Evolutionary conservation across 176 grass and related monocot species (phyloP), one percentile per base, ranked within the genome.

Genomic region (Dactylis glomerata): DNA sequence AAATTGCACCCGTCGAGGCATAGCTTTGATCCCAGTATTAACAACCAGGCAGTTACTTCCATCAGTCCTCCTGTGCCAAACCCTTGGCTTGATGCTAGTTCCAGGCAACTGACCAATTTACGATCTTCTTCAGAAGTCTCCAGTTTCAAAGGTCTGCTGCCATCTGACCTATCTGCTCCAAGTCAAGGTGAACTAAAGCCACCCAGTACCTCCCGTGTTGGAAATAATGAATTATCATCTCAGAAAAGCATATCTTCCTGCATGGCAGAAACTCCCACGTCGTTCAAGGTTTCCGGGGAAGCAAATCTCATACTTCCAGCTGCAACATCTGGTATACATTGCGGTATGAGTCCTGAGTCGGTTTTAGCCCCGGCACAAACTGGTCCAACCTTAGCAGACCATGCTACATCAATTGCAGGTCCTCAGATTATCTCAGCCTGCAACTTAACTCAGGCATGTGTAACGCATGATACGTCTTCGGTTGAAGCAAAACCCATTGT

Each of bases 1-100:
- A 73, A 42, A 88, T 66, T 81, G 74, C 77, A 79, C 68, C 73
- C 65, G 71, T 59, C 82, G 72, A 94, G 64, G 58, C 87, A 87
- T 84, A 84, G 66, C 80, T 80, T 72, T 89, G 81, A 82, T 75
- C 80, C 91, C 51, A 59, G 46, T 82, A 85, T 94, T 61, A 88
- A 65, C 47, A 82, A 72, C 40, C 83, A 87, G 51, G 20, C 86
- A 46, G 59, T 79, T 63, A 45, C 80, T 80, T 92, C 80, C 80
- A 44, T 87, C 58, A 88, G 84, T 58, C 77, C 85, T 68, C 65
- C 81, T 45, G 24, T 83, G 74, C 52, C 51, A 11, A 83, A 11
- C 20, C 44, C 74, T 52, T 83, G 81, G 81, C 17, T 79, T 84
- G 75, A 42, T 84, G 67, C 56, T 74, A 74, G 52, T 79, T 79